phyloP scores from a whole-genome alignment of 371 early-diverging fungal species.

The Mortierella sp. region DNA sequence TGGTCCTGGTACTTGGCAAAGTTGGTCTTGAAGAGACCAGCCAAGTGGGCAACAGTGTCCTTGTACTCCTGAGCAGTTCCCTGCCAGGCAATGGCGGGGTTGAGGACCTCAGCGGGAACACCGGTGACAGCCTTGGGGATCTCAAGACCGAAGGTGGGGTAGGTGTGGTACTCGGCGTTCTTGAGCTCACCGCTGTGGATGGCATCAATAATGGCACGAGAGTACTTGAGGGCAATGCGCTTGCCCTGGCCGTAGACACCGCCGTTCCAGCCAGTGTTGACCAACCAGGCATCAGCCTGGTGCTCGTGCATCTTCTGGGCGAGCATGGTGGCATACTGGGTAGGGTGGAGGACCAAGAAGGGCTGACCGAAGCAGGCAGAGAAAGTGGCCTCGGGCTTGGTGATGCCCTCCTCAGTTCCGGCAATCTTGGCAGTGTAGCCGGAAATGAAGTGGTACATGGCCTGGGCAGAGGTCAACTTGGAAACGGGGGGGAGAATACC shows the following conservation, averaged over 20 bases:
- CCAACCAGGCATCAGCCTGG: constrained; percentile 94
- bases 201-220: constrained; percentile 97
- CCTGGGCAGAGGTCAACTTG: constrained; percentile 90
- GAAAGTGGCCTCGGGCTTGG: constrained; percentile 95
- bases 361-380: constrained; percentile 97
- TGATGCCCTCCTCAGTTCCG: constrained; percentile 97
- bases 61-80: constrained; percentile 77
- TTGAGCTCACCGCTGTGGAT: constrained; percentile 94
- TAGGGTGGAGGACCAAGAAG: constrained; percentile 97
- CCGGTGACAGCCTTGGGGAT: constrained; percentile 84
- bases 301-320: constrained; percentile 95
- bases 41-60: constrained; percentile 82
- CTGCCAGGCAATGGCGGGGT: constrained; percentile 91
- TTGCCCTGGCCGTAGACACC: constrained; percentile 92
- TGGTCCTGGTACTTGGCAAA: constrained; percentile 89
- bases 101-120: constrained; percentile 89
- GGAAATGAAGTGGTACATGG: constrained; percentile 98
- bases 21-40: constrained; percentile 88
- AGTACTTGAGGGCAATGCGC: constrained; percentile 96
- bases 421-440: constrained; percentile 94
- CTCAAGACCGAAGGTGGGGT: constrained; percentile 87
- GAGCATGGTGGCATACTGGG: constrained; percentile 97
- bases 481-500: constrained; percentile 97
- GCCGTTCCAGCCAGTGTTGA: constrained; percentile 99
- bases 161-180: constrained; percentile 83